phyloP scores from a whole-genome alignment of 1,284 basidiomycete species.

The Irpex sp. region DNA sequence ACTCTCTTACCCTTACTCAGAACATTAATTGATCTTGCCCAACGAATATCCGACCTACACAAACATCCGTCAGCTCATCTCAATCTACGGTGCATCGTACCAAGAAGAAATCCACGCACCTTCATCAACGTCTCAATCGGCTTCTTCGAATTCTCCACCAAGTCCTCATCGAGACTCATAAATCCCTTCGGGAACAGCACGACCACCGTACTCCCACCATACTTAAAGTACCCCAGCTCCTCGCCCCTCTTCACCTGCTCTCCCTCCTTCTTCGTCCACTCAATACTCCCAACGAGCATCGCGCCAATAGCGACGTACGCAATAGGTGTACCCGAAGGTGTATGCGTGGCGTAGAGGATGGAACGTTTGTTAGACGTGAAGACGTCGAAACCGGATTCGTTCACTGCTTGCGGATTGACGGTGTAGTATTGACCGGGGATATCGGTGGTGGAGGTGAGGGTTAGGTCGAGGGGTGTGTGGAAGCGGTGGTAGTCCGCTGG shows the following conservation, averaged over 20 bases:
- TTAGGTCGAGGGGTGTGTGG: conserved; percentile 73
- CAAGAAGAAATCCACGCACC: conserved; percentile 37
- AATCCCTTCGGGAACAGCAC: conserved; percentile 59
- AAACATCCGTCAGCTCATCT: not conserved
- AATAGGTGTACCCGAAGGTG: conserved; percentile 39
- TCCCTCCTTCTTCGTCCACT: conserved; percentile 29
- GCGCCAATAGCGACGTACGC: conserved; percentile 66
- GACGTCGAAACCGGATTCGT: conserved; percentile 66
- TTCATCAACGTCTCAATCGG: conserved; percentile 72
- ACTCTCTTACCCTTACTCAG: too few species aligned
- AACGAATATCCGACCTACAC: conserved; percentile 15
- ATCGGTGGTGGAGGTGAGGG: conserved; percentile 43
- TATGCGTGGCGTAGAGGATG: conserved; percentile 50
- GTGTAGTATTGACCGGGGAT: conserved; percentile 60
- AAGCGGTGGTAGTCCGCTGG: conserved; percentile 87
- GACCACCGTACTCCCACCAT: conserved; percentile 70
- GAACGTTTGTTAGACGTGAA: conserved; percentile 71
- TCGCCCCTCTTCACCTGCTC: conserved; percentile 45
- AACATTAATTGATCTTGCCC: conserved; percentile 4
- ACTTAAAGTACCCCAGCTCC: conserved; percentile 63
- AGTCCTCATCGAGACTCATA: conserved; percentile 65
- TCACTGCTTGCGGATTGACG: conserved; percentile 82
- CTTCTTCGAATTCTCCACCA: conserved; percentile 54
- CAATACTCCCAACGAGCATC: conserved; percentile 44
- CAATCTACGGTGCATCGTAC: conserved; percentile 8